Base-by-base conservation (phyloP, 805 yeast species). In the Hanseniaspora valbyensis region DNA sequence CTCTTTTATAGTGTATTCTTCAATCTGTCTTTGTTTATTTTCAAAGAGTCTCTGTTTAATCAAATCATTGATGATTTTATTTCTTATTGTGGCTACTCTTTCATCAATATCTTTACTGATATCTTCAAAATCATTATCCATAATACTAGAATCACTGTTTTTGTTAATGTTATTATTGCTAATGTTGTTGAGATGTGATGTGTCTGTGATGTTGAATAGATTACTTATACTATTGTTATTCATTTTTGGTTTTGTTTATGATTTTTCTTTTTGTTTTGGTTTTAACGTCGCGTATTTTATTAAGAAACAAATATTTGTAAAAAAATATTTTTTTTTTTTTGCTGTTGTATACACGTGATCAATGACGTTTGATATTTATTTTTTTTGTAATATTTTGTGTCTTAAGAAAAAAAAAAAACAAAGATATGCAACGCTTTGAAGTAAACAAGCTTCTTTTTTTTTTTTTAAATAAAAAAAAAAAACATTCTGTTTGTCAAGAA, bases 101-200 rank as follows among this genome's bases (percentile, higher is more conserved):
- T 28, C 42, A 21, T 48, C 51, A 4, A 48, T 48, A n/a, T 48
- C 51, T 24, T 40, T 48, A 2, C 28, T 38, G 14, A 48, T 40
- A 21, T 48, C 51, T 10, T 48, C 51, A 33, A 48, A 37, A 8
- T 48, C 51, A 21, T 25, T 32, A 21, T 48, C 51, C 12, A 40
- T 10, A 18, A 40, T 22, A 3, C 29, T n/a, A n/a, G n/a, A n/a
- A 3, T 39, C 13, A 26, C 16, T 25, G 7, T 7, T 25, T 8
- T 37, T 13, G 21, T n/a, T 37, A 8, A 3, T 37, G 18, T 16
- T 13, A 9, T 5, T 21, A 19, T 39, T 16, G n/a, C n/a, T n/a
- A n/a, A n/a, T n/a, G n/a, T n/a, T 34, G 22, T 7, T 19, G 9
- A 8, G 39, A 19, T 34, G 16, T 19, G 39, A 34, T 7, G 24